Base-by-base conservation (phyloP, 2,329 filamentous ascomycete genomes). In the Arthrobotrys pseudoclavata region DNA sequence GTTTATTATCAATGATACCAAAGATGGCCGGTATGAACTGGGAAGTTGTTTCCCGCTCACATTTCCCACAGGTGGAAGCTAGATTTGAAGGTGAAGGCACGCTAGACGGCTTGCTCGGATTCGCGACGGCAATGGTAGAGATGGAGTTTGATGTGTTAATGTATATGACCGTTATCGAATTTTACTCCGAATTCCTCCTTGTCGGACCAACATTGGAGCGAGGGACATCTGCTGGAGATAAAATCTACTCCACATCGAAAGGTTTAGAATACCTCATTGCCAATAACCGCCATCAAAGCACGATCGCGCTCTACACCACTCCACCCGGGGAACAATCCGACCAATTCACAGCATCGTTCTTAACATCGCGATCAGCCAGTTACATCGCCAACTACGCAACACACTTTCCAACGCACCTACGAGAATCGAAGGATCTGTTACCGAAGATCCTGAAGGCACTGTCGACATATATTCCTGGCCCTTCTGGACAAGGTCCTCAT, bases 131-230 rank as follows among this genome's bases (percentile, higher is more conserved):
- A 24, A 76, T 76, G 72, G 72, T 76, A 13, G 72, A 76, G 18
- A 76, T 76, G 72, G 72, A 76, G 50, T 76, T 76, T 18, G 72
- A 76, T 37, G 72, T 76, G 34, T 29, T 76, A 40, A 76, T 76
- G 72, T 76, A 76, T 48, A 76, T 76, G 72, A 76, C 72, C 40
- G 66, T 76, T 42, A 76, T 76, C 47, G 72, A 76, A 55, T 76
- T 76, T 20, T 76, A 76, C 45, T 70, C 72, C 18, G 72, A 76
- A 29, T 76, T 76, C 34, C 52, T 76, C 15, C 72, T 76, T 24
- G 72, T 76, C 9, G 66, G 66, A 24, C 72, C 72, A 12, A 70
- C 60, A 15, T 42, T 18, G n/a, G 72, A 76, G 45, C 53, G 60
- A 22, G 60, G 61, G 7, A 63, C 71, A 7, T 26, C 47, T 1